Evolutionary conservation across 306 rosid genomes (phyloP).

Genomic region (Vicia villosa): DNA sequence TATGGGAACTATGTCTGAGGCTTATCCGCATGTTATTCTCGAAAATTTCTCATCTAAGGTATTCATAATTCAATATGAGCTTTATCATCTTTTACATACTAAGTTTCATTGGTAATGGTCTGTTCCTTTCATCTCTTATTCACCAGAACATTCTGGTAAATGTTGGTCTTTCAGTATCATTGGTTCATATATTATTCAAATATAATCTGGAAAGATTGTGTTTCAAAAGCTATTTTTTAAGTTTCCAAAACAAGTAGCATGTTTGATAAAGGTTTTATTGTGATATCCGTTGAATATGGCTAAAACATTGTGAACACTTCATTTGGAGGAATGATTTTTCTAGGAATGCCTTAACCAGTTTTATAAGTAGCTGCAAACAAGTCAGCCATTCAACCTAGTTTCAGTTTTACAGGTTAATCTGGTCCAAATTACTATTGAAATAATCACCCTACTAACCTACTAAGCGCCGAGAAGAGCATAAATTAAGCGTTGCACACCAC

Average conservation of each 20-base stretch:
- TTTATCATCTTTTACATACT: background rate
- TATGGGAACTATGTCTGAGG: constrained; percentile 95
- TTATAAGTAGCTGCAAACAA: too few species aligned
- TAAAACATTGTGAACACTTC: background rate
- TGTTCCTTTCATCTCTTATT: constrained; percentile 13
- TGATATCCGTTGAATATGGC: background rate
- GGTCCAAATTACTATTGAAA: too few species aligned
- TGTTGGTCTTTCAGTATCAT: background rate
- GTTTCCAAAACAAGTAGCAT: background rate
- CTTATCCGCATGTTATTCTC: constrained; percentile 80
- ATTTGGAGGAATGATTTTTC: too few species aligned
- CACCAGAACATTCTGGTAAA: constrained; percentile 1
- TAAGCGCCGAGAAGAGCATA: background rate
- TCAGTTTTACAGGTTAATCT: too few species aligned
- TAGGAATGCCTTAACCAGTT: too few species aligned
- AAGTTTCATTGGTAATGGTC: constrained; percentile 28
- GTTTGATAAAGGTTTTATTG: background rate
- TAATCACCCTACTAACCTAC: background rate
- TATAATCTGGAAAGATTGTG: background rate
- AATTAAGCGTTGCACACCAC: background rate
- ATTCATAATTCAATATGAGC: constrained; percentile 30
- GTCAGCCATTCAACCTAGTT: too few species aligned
- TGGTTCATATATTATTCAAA: background rate
- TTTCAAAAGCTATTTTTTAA: background rate
- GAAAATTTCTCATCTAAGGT: constrained; percentile 90